Percentiles rank a stretch among this genome's conserved stretches.
Evolutionary conservation across 495 filamentous ascomycete species (phyloP).

Genomic region (Monascus purpureus): DNA sequence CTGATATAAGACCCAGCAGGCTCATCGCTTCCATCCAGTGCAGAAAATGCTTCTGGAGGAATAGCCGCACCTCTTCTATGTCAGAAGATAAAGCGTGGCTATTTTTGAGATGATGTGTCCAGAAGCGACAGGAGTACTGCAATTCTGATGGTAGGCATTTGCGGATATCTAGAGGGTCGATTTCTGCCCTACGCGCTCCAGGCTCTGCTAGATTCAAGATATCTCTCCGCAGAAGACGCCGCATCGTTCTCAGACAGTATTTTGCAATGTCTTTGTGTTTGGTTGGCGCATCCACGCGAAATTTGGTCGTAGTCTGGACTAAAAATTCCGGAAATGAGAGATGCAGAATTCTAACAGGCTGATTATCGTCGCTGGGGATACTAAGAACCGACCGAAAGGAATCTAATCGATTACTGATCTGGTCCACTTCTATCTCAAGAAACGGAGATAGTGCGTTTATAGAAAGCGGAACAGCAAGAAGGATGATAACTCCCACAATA

Average conservation of each 20-base stretch:
- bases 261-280: background rate
- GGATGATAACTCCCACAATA: slow-evolving; percentile 14
- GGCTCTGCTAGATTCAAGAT: slow-evolving; percentile 21
- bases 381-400: slow-evolving; percentile 14
- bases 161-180: slow-evolving; percentile 8
- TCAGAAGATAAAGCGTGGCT: slow-evolving; percentile 10
- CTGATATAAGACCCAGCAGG: slow-evolving; percentile 19
- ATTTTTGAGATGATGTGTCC: slow-evolving; percentile 5
- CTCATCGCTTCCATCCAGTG: slow-evolving; percentile 31
- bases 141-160: slow-evolving; percentile 12
- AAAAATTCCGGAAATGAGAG: background rate
- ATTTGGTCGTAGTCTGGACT: slow-evolving; percentile 5
- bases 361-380: slow-evolving; percentile 11
- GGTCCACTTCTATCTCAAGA: slow-evolving; percentile 2
- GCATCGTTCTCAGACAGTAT: slow-evolving; percentile 19
- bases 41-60: slow-evolving; percentile 29
- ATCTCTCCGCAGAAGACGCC: slow-evolving; percentile 14
- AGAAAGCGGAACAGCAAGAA: slow-evolving; percentile 14
- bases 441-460: slow-evolving; percentile 7
- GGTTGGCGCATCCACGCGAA: slow-evolving; percentile 5
- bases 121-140: slow-evolving; percentile 25
- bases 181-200: slow-evolving; percentile 8
- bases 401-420: slow-evolving; percentile 7
- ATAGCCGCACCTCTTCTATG: slow-evolving; percentile 12
- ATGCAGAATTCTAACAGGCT: background rate